A percentile compares a stretch with the other conserved stretches of the same genome.
These are phyloP conservation scores for Apiospora malaysiana DNA, from an alignment of 2,329 filamentous ascomycete species.

Conservation along the genomic window DNA sequence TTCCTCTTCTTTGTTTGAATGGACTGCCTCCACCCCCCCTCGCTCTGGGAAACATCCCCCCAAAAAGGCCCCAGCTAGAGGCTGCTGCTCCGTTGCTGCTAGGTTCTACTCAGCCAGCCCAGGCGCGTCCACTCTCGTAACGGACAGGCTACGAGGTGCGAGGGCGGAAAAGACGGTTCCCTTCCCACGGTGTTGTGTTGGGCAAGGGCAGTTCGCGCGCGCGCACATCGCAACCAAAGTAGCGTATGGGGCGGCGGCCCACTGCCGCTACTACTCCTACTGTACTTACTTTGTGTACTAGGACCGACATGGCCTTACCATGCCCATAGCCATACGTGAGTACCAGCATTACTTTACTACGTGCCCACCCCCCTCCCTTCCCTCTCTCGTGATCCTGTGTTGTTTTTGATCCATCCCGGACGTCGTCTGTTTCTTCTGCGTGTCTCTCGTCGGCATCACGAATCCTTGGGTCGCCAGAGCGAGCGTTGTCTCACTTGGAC, in stretches of 20 bases:
- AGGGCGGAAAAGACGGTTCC: slow-evolving; percentile 18
- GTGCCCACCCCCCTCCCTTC: slow-evolving; percentile 41
- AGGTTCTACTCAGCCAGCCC: neutral
- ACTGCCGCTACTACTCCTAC: slow-evolving; percentile 15
- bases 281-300: slow-evolving; percentile 16
- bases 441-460: slow-evolving; percentile 38
- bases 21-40: slow-evolving; percentile 26
- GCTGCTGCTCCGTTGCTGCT: neutral
- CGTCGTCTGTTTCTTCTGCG: slow-evolving; percentile 29
- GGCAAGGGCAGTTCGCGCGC: slow-evolving; percentile 17
- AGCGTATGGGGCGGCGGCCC: slow-evolving; percentile 18
- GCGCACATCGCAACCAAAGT: slow-evolving; percentile 13
- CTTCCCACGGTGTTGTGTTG: slow-evolving; percentile 9
- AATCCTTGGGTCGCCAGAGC: slow-evolving; percentile 35
- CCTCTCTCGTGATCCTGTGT: slow-evolving; percentile 41
- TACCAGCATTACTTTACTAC: slow-evolving; percentile 40
- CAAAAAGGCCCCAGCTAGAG: slow-evolving; percentile 6
- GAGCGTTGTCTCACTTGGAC: slow-evolving; percentile 41
- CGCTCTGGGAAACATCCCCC: slow-evolving; percentile 22
- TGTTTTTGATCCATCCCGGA: slow-evolving; percentile 40
- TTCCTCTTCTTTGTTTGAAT: slow-evolving; percentile 8
- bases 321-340: slow-evolving; percentile 32
- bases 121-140: slow-evolving; percentile 16
- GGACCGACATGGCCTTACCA: slow-evolving; percentile 26
- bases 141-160: slow-evolving; percentile 8